Base-by-base conservation (phyloP, 2,329 filamentous ascomycete genomes). In the Botrytis byssoidea region DNA sequence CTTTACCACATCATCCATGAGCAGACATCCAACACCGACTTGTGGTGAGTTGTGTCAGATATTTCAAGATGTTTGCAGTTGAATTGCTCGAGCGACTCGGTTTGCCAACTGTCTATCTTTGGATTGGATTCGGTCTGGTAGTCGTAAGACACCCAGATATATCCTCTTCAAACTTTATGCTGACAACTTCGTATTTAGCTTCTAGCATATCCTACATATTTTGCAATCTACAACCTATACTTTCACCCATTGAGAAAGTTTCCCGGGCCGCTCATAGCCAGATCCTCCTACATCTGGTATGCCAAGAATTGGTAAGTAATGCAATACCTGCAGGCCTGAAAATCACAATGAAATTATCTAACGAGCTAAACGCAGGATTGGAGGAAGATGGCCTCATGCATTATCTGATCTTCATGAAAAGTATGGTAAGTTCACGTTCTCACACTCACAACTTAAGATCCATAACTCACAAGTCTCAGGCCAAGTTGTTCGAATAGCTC, bases 191-290 rank as follows among this genome's bases (percentile, higher is more conserved):
- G 5, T 4, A 12, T 7, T 59, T 25, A 69, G 66, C 32, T 57
- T n/a, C 14, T 69, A 9, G 66, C 66, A 69, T 69, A 69, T 4
- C 48, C 55, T 22, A 22, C 66, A 9, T 69, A 69, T 29, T 69
- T 67, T 40, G 70, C 46, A 46, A 67, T 72, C 4, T 72, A 72
- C 44, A 72, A 72, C 32, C 42, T 37, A 14, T 72, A 72, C 51
- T 72, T 72, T 25, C 70, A 72, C 32, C 70, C 70, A 14, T 72
- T 72, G 61, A 68, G 61, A 57, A 57, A 72, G 8, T 72, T 72
- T 55, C 70, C 70, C 6, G 70, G 70, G 16, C 70, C 70, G 5
- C 12, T 72, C 3, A 68, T 48, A 48, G 70, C 70, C n/a, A 51
- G 57, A 55, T 65, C 63, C 2, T 66, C 71, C 1, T 73, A 64